Conservation (phyloP, 805 yeast species). For the Teunomyces tritomae region DNA sequence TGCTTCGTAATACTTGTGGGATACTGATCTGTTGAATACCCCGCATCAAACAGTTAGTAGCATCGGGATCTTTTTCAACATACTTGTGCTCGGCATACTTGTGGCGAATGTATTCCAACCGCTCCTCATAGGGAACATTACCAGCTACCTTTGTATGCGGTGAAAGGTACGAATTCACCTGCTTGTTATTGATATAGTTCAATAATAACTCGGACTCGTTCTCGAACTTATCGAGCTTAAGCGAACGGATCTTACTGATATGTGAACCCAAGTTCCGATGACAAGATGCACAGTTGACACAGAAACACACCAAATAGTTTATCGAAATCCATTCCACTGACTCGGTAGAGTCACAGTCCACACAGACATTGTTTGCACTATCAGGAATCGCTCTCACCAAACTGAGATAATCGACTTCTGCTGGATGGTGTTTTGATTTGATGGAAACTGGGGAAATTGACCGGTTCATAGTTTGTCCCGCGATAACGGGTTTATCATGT, state of each 20-base stretch:
- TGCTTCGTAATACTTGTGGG: conserved; percentile 38
- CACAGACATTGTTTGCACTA: conserved; percentile 63
- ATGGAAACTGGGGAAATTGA: conserved; percentile 32
- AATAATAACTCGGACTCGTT: conserved; percentile 60
- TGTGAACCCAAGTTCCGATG: conserved; percentile 86
- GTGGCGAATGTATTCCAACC: conserved; percentile 58
- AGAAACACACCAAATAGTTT: conserved; percentile 66
- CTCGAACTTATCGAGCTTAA: conserved; percentile 69
- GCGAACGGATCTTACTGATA: conserved; percentile 72
- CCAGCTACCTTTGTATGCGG: conserved; percentile 24
- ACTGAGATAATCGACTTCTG: conserved; percentile 26
- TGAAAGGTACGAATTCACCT: conserved; percentile 54
- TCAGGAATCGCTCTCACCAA: conserved; percentile 41
- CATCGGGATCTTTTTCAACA: conserved; percentile 20
- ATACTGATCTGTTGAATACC: conserved; percentile 52
- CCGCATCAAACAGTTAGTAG: conserved; percentile 42
- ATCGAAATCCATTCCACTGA: conserved; percentile 87
- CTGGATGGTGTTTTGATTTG: conserved; percentile 13
- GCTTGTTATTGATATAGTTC: conserved; percentile 48
- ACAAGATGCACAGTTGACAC: conserved; percentile 85
- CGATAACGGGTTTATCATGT: conserved; percentile 14
- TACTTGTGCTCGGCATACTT: conserved; percentile 63
- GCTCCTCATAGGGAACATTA: conserved; percentile 39
- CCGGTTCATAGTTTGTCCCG: conserved; percentile 6
- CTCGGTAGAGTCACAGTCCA: conserved; percentile 69